Evolutionary conservation across 306 rosid genomes (phyloP).

Genomic region (Parietaria judaica): DNA sequence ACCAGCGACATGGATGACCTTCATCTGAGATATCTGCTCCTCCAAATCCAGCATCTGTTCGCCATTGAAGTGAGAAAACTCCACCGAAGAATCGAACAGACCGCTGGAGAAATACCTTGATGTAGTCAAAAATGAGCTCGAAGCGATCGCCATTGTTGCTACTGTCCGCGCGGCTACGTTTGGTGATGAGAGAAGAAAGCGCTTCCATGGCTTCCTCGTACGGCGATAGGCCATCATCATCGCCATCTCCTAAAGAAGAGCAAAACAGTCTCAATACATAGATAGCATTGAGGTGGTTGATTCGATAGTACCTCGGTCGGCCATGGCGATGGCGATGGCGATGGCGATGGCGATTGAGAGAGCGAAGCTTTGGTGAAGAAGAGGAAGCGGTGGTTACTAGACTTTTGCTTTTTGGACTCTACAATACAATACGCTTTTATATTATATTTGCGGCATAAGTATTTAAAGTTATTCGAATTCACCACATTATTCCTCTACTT

Average conservation of each 20-base stretch:
- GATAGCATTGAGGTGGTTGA: neutral
- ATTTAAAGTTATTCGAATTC: too few species aligned
- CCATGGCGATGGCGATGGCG: too few species aligned
- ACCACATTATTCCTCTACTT: too few species aligned
- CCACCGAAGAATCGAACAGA: neutral
- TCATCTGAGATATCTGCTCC: constrained; percentile 66
- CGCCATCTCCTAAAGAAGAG: neutral
- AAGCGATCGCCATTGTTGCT: constrained; percentile 66
- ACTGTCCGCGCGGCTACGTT: constrained; percentile 72
- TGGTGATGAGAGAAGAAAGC: constrained; percentile 70
- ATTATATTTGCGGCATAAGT: too few species aligned
- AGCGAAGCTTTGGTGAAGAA: neutral
- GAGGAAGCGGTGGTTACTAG: neutral
- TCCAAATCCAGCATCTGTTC: constrained; percentile 77
- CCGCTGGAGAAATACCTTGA: constrained; percentile 34
- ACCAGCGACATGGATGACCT: constrained; percentile 94
- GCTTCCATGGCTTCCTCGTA: constrained; percentile 79
- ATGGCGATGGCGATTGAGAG: too few species aligned
- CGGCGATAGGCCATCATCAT: constrained; percentile 37
- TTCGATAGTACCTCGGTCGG: neutral
- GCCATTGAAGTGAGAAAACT: neutral
- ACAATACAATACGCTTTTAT: too few species aligned
- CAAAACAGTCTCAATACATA: neutral
- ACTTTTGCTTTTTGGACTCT: too few species aligned
- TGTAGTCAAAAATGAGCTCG: constrained; percentile 49